These are phyloP conservation scores for Colletotrichum sp. DNA, from an alignment of 2,329 filamentous ascomycete genomes.

Conservation along the genomic window DNA sequence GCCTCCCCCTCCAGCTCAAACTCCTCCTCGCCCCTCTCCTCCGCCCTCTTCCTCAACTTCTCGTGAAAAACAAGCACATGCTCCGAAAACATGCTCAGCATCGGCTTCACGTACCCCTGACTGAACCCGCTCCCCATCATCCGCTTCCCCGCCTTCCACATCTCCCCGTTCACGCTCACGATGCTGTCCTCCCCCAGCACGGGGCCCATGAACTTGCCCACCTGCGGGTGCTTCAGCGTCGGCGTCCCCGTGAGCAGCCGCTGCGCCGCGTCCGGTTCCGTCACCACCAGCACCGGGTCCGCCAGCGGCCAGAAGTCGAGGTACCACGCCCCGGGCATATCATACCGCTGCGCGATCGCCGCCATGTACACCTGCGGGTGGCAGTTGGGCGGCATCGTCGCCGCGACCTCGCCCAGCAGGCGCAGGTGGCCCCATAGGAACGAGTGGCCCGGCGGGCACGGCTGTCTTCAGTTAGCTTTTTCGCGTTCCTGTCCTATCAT, in stretches of 20 bases:
- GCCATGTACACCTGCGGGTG: conserved; percentile 27
- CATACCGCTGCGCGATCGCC: conserved; percentile 22
- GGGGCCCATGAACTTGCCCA: conserved; percentile 22
- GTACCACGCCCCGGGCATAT: conserved; percentile 34
- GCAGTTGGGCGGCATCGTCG: conserved; percentile 23
- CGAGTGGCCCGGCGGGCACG: conserved; percentile 20
- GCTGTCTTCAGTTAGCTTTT: not conserved
- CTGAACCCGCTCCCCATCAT: conserved; percentile 32
- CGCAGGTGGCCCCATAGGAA: conserved; percentile 26
- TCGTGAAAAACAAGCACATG: conserved; percentile 25
- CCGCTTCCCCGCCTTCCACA: conserved; percentile 32
- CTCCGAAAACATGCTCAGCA: conserved; percentile 26
- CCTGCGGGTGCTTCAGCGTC: conserved; percentile 19
- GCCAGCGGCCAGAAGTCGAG: conserved; percentile 33
- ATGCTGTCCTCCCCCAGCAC: conserved; percentile 26
- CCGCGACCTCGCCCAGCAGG: conserved; percentile 16
- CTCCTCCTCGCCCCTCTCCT: not conserved
- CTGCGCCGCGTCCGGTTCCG: conserved; percentile 27
- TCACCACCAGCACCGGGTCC: conserved; percentile 26
- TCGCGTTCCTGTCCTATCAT: too few species aligned
- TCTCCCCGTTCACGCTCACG: conserved; percentile 26
- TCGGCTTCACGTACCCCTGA: conserved; percentile 24
- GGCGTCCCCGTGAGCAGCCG: conserved; percentile 24
- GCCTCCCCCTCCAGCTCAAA: conserved; percentile 25
- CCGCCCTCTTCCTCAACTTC: conserved; percentile 12